phyloP scores from a whole-genome alignment of 306 rosid genomes.

The Gynostemma pentaphyllum region DNA sequence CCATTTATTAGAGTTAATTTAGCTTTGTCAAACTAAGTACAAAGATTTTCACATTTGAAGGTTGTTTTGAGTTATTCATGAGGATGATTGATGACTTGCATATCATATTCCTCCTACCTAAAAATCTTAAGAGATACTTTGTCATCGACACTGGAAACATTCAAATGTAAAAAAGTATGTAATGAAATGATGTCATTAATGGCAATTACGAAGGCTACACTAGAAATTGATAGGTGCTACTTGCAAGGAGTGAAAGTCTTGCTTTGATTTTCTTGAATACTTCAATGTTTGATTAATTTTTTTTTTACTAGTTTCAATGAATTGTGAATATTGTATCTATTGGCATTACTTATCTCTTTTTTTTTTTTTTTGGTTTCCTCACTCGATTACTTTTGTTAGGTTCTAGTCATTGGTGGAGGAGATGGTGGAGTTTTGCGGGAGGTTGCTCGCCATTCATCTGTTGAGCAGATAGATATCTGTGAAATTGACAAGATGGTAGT shows the following conservation, averaged over 20 bases:
- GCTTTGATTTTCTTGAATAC: neutral
- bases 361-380: slow-evolving; percentile 9
- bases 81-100: too few relatives aligned
- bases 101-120: too few relatives aligned
- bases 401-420: slow-evolving; percentile 98
- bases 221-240: neutral
- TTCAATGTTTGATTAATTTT: neutral
- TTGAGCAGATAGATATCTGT: slow-evolving; percentile 80
- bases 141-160: too few relatives aligned
- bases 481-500: slow-evolving; percentile 99
- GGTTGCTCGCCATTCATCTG: slow-evolving; percentile 81
- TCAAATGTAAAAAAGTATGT: too few relatives aligned
- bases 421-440: slow-evolving; percentile 98
- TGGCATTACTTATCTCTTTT: neutral
- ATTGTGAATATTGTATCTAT: neutral
- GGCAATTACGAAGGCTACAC: too few relatives aligned
- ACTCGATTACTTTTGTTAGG: slow-evolving; percentile 28
- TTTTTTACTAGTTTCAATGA: neutral
- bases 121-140: too few relatives aligned
- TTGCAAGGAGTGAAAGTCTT: neutral
- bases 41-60: too few relatives aligned
- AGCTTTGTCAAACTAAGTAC: too few relatives aligned
- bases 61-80: too few relatives aligned
- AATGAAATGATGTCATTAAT: too few relatives aligned
- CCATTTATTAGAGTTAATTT: too few relatives aligned